Percentiles rank a stretch among this genome's conserved stretches.
phyloP scores from a whole-genome alignment of 2,329 filamentous ascomycete genomes.

The Diplodia corticola region DNA sequence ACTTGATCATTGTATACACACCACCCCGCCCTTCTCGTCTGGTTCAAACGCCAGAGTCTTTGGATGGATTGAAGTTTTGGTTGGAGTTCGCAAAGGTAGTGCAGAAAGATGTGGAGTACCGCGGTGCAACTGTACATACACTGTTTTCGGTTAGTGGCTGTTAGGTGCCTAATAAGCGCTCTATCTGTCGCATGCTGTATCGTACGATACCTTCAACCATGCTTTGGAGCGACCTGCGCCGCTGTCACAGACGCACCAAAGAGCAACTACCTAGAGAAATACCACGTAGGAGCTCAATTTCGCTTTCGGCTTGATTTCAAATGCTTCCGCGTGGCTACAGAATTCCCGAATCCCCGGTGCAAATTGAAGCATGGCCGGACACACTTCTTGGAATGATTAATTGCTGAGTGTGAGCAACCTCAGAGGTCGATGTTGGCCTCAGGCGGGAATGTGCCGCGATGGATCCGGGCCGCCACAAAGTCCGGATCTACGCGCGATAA shows the following conservation, averaged over 20 bases:
- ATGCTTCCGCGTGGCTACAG: background rate
- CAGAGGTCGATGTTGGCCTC: background rate
- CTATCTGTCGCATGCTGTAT: background rate
- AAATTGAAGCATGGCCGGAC: too few species aligned
- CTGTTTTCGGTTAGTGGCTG: background rate
- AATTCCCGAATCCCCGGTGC: too few species aligned
- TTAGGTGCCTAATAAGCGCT: background rate
- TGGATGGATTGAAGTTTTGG: background rate
- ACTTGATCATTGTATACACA: background rate
- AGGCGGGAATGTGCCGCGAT: background rate
- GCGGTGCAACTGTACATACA: background rate
- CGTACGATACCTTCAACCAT: background rate
- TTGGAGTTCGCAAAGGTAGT: background rate
- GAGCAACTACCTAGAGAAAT: background rate
- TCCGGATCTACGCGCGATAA: constrained; percentile 1
- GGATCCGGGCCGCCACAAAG: background rate
- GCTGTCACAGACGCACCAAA: background rate
- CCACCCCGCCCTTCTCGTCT: background rate
- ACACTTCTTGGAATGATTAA: background rate
- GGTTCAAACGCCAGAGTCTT: background rate
- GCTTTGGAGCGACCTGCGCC: background rate
- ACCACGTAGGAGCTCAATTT: background rate
- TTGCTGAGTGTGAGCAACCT: too few species aligned
- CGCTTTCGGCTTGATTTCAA: background rate
- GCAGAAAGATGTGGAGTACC: background rate